phyloP scores from a whole-genome alignment of 2,329 filamentous ascomycete species.

The Aschersonia sp. region DNA sequence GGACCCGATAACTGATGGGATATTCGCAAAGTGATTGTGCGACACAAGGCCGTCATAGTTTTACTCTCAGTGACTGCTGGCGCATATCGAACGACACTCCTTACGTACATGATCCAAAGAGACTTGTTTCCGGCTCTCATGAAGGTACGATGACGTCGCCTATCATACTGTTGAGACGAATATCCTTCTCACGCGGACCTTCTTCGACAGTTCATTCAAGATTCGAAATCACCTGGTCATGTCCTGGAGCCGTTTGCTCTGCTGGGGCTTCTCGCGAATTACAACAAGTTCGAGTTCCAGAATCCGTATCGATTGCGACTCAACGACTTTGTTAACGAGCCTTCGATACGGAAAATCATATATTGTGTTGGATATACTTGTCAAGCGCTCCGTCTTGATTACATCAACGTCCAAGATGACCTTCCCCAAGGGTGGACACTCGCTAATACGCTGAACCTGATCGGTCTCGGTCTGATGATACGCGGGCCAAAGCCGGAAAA shows the following conservation, averaged over 20 bases:
- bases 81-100: constrained; percentile 87
- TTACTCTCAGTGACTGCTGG: constrained; percentile 76
- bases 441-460: constrained; percentile 64
- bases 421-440: constrained; percentile 81
- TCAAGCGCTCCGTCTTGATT: constrained; percentile 52
- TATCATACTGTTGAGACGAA: background rate
- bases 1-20: background rate
- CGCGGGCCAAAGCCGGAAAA: constrained; percentile 51
- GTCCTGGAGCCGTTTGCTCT: constrained; percentile 67
- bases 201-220: constrained; percentile 56
- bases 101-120: constrained; percentile 89
- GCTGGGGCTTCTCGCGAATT: constrained; percentile 80
- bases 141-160: constrained; percentile 46
- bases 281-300: constrained; percentile 98
- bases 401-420: constrained; percentile 80
- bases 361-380: constrained; percentile 62
- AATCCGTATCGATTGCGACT: constrained; percentile 89
- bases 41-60: constrained; percentile 67
- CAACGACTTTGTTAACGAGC: constrained; percentile 90
- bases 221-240: constrained; percentile 49
- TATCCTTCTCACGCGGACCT: too few relatives aligned
- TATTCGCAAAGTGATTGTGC: constrained; percentile 46
- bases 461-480: constrained; percentile 67
- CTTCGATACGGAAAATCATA: constrained; percentile 70
- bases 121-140: constrained; percentile 91